Evolutionary conservation across 2,329 filamentous ascomycete species (phyloP).

Genomic region (Penicillium sp.): DNA sequence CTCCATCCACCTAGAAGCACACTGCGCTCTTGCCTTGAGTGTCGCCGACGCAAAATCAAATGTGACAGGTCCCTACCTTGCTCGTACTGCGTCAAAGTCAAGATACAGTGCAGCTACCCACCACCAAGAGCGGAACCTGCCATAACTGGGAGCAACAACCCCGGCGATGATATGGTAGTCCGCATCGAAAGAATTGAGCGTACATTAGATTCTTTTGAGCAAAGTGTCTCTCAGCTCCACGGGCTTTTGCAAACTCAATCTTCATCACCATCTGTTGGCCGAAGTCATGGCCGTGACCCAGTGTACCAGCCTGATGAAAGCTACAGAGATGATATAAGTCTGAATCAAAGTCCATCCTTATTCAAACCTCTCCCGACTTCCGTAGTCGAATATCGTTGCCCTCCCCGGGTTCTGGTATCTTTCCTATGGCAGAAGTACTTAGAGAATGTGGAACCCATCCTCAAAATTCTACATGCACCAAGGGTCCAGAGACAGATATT

Average conservation of each 20-base stretch:
- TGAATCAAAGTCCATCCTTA: not conserved
- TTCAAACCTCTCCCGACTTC: not conserved
- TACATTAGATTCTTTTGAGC: not conserved
- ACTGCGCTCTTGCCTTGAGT: conserved; percentile 24
- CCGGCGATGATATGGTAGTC: not conserved
- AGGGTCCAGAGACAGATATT: conserved; percentile 49
- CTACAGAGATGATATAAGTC: no score
- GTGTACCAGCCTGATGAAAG: not conserved
- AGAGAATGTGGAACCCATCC: conserved; percentile 51
- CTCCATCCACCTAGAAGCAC: not conserved
- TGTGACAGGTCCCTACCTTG: conserved; percentile 27
- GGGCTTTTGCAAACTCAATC: conserved; percentile 2
- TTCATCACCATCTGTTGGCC: not conserved
- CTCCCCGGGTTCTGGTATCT: conserved; percentile 4
- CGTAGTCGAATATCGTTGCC: not conserved
- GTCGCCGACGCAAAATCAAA: conserved; percentile 29
- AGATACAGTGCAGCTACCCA: conserved; percentile 36
- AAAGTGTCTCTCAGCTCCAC: conserved; percentile 6
- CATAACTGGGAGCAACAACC: not conserved
- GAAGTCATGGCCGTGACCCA: not conserved
- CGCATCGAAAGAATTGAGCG: conserved; percentile 16
- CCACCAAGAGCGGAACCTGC: not conserved
- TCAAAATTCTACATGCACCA: conserved; percentile 58
- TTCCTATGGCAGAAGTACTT: conserved; percentile 26
- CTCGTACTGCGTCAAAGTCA: conserved; percentile 35